phyloP scores from a whole-genome alignment of 257 asterid genomes.

The Petrea volubilis region DNA sequence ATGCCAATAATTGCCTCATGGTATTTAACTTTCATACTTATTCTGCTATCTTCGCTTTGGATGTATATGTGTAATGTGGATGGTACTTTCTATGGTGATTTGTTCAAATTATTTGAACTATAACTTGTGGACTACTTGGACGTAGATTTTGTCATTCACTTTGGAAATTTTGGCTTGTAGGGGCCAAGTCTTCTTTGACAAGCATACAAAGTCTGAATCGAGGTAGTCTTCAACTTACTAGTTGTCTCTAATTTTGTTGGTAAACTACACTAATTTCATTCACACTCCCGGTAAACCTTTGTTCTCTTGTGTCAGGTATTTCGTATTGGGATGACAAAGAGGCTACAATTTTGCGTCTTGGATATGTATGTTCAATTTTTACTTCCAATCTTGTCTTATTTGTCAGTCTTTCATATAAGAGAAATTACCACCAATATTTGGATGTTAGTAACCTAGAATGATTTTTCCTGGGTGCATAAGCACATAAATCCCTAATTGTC shows the following conservation, averaged over 20 bases:
- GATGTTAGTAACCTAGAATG: not conserved
- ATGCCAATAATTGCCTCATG: not conserved
- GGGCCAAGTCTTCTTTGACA: constrained; percentile 49
- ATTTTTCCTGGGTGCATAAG: not conserved
- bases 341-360: constrained; percentile 68
- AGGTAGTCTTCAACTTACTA: constrained; percentile 26
- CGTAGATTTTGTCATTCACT: not conserved
- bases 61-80: not conserved
- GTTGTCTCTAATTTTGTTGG: constrained; percentile 33
- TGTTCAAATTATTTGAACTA: not conserved
- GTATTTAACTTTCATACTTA: not conserved
- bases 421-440: not conserved
- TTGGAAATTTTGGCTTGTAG: constrained; percentile 33
- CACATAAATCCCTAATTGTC: not conserved
- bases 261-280: not conserved
- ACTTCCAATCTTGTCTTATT: constrained; percentile 17
- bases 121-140: not conserved
- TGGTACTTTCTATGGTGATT: constrained; percentile 1
- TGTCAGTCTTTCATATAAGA: constrained; percentile 13
- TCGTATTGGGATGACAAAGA: constrained; percentile 75
- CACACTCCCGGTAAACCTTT: not conserved
- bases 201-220: constrained; percentile 41
- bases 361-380: constrained; percentile 57
- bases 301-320: constrained; percentile 44
- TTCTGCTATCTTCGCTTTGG: constrained; percentile 7